A percentile compares a stretch with the other conserved stretches of the same genome.
Conservation (phyloP, 1,139 yeast species). For the Protomyces arabidopsidicola region DNA sequence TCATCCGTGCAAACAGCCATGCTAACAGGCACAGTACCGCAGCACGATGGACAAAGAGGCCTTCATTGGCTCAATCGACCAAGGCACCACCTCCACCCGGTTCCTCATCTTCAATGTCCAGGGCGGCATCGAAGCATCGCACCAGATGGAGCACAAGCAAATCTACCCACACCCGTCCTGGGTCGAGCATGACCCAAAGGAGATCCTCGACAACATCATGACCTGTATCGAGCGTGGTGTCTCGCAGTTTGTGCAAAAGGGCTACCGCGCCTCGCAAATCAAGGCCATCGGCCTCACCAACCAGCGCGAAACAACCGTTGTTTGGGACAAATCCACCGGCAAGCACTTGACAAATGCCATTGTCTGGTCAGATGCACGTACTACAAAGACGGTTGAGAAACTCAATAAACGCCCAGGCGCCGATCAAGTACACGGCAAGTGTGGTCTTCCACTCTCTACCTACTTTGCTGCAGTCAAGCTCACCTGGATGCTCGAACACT, state of each 20-base stretch:
- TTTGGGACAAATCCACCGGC: constrained; percentile 84
- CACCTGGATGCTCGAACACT: constrained; percentile 84
- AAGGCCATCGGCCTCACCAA: constrained; percentile 63
- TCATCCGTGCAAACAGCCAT: background rate
- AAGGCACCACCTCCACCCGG: constrained; percentile 90
- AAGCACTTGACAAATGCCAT: constrained; percentile 80
- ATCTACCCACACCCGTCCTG: constrained; percentile 43
- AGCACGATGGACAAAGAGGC: constrained; percentile 23
- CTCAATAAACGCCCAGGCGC: constrained; percentile 59
- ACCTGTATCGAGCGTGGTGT: constrained; percentile 42
- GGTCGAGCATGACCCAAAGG: constrained; percentile 88
- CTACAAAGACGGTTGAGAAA: constrained; percentile 65
- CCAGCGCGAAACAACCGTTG: constrained; percentile 91
- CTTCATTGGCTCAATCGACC: constrained; percentile 31
- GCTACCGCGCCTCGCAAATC: constrained; percentile 38
- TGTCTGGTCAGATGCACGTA: constrained; percentile 94
- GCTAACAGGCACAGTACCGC: constrained; percentile 4
- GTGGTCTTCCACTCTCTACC: constrained; percentile 85
- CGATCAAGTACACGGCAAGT: constrained; percentile 56
- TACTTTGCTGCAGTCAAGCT: constrained; percentile 89
- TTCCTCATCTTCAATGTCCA: constrained; percentile 70
- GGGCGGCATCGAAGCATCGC: constrained; percentile 77
- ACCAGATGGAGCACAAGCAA: constrained; percentile 68
- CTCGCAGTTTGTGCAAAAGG: constrained; percentile 37
- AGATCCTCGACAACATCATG: constrained; percentile 68